Percentiles rank a stretch among this genome's conserved stretches.
phyloP scores from a whole-genome alignment of 2,329 filamentous ascomycete species.

The Fusarium sublunatum region DNA sequence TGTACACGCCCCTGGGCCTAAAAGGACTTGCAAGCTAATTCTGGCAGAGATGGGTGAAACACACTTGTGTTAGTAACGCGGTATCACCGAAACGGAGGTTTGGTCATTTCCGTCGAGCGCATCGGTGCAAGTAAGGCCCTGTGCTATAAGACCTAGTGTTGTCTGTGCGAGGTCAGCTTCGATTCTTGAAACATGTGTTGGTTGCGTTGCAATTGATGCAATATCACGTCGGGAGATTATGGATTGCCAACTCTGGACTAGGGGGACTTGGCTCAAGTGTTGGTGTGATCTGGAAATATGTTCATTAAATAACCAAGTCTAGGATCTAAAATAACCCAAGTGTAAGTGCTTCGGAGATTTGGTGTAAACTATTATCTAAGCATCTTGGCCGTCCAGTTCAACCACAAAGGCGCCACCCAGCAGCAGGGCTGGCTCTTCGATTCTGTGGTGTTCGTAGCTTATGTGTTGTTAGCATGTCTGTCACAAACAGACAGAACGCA shows the following conservation, averaged over 20 bases:
- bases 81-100: slow-evolving; percentile 20
- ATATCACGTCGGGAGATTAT: slow-evolving; percentile 24
- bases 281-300: slow-evolving; percentile 11
- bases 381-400: slow-evolving; percentile 47
- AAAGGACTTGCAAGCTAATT: neutral
- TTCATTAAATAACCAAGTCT: slow-evolving; percentile 29
- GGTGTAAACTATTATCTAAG: neutral
- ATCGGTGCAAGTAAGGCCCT: slow-evolving; percentile 4
- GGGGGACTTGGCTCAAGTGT: slow-evolving; percentile 4
- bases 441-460: slow-evolving; percentile 82
- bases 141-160: slow-evolving; percentile 7
- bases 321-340: slow-evolving; percentile 13
- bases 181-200: slow-evolving; percentile 18
- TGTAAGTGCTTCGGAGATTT: neutral
- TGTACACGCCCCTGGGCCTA: slow-evolving; percentile 14
- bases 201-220: slow-evolving; percentile 10
- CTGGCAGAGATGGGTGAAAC: slow-evolving; percentile 8
- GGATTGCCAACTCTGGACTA: slow-evolving; percentile 20
- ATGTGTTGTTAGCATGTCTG: slow-evolving; percentile 15
- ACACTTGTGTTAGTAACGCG: slow-evolving; percentile 9
- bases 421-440: slow-evolving; percentile 82
- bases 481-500: neutral
- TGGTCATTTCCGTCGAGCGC: slow-evolving; percentile 34
- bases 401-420: slow-evolving; percentile 78
- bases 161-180: slow-evolving; percentile 27